Conservation (phyloP, 768 basidiomycete species). For the Phaffia tasmanica region DNA sequence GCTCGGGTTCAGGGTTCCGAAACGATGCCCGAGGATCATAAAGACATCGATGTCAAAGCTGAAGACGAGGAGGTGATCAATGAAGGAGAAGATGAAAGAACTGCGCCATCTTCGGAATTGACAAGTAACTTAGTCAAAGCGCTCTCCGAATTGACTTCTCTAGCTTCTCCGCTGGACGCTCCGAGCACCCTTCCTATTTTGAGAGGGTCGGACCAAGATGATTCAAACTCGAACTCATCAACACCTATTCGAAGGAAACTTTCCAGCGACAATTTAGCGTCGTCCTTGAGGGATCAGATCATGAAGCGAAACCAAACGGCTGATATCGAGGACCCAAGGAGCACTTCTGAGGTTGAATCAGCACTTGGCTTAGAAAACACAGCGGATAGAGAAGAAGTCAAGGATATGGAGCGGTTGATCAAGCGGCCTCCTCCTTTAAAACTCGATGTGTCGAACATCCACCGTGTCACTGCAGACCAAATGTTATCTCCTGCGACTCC, state of each 20-base stretch:
- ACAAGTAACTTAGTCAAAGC: background rate
- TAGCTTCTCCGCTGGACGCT: background rate
- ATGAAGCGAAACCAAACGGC: background rate
- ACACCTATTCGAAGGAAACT: too few species aligned
- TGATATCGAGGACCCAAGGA: background rate
- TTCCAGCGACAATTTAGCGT: background rate
- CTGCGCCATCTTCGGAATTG: background rate
- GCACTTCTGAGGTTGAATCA: background rate
- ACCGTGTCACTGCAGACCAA: background rate
- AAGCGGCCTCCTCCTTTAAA: background rate
- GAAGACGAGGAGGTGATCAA: background rate
- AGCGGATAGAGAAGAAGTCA: background rate
- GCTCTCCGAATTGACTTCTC: background rate
- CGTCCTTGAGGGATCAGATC: slow-evolving; percentile 7
- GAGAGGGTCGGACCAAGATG: background rate
- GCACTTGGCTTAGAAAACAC: background rate
- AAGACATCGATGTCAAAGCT: background rate
- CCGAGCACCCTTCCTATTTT: background rate
- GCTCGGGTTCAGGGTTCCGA: too few species aligned
- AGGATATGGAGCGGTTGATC: background rate
- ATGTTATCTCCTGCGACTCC: background rate
- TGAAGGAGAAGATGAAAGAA: background rate
- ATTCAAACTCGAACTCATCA: too few species aligned
- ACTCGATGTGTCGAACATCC: background rate
- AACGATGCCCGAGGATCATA: too few species aligned